Conservation (phyloP, 2,329 filamentous ascomycete species). For the Trichophyton simii region DNA sequence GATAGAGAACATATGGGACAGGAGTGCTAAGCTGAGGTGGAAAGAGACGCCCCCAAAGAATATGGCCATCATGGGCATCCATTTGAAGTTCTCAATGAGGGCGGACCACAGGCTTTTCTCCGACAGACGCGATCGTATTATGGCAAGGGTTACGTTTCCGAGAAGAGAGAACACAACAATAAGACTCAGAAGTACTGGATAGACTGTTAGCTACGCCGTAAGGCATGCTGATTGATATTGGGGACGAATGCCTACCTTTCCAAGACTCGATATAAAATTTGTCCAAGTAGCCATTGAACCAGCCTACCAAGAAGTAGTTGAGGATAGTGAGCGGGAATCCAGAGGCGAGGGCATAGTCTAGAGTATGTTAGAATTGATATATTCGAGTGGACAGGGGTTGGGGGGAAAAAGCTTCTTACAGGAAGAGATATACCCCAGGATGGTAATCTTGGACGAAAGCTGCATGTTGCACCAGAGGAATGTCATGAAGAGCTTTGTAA, state of each 20-base stretch:
- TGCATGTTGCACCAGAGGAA: constrained; percentile 57
- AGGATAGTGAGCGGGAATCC: constrained; percentile 53
- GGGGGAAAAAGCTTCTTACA: constrained; percentile 21
- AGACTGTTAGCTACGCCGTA: neutral
- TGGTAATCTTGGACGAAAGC: constrained; percentile 53
- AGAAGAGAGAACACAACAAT: constrained; percentile 53
- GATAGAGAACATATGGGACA: constrained; percentile 73
- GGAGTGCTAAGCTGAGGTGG: constrained; percentile 66
- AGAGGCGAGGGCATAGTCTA: constrained; percentile 54
- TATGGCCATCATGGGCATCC: constrained; percentile 53
- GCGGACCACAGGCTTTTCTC: constrained; percentile 40
- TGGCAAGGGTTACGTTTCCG: constrained; percentile 48
- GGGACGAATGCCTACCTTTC: constrained; percentile 48
- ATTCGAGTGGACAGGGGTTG: neutral
- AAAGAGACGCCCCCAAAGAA: constrained; percentile 63
- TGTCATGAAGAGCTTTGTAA: constrained; percentile 63
- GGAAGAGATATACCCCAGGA: constrained; percentile 57
- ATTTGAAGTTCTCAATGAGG: constrained; percentile 48
- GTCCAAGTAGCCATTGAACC: constrained; percentile 55
- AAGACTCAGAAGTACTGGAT: constrained; percentile 28
- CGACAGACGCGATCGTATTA: constrained; percentile 50
- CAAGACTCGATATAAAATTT: constrained; percentile 57
- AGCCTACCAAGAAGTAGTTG: constrained; percentile 62
- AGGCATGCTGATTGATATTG: constrained; percentile 17
- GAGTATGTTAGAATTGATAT: constrained; percentile 2